Evolutionary conservation across 1,139 yeast species (phyloP), one percentile per base, ranked within the genome.

Genomic region (Lodderomyces beijingensis): DNA sequence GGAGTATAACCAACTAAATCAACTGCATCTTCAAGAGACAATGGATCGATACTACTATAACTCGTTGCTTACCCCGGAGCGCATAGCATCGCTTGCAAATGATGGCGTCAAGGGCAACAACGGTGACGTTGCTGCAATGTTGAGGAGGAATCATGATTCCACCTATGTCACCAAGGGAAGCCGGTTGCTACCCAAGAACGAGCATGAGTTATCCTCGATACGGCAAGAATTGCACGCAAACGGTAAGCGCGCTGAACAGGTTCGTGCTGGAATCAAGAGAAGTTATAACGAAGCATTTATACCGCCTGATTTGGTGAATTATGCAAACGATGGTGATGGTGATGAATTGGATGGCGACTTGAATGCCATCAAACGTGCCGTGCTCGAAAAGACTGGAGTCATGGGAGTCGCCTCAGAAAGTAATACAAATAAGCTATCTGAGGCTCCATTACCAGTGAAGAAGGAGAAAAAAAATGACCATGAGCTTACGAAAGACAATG

Each of bases 201-300:
- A 51, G 32, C 46, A 63, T n/a, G 71, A 65, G 38, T 35, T 59
- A 17, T 57, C 70, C 2, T 50, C 55, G 35, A 54, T 57, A 22
- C 60, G 53, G 32, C 36, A 34, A 24, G 14, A 31, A 12, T 34
- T 36, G 4, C 23, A 18, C 12, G 13, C 29, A n/a, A 32, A 31
- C 28, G 39, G 30, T 16, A 25, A 24, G 13, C 28, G 25, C 15
- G 32, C 24, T 4, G 18, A 11, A 2, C n/a, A 20, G 6, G 35
- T 31, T n/a, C 23, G 26, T 15, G 12, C 21, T 3, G 33, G 31
- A 13, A 38, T 38, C 17, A 38, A 38, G 21, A 27, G 41, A 33
- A 31, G 26, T 11, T 29, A 29, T 12, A 25, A 32, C 13, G 36
- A 27, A 3, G 30, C 24, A 26, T 13, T n/a, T n/a, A n/a, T n/a